These are phyloP conservation scores for Flaveria linearis DNA, from an alignment of 129 eudicot genomes.

Conservation along the genomic window DNA sequence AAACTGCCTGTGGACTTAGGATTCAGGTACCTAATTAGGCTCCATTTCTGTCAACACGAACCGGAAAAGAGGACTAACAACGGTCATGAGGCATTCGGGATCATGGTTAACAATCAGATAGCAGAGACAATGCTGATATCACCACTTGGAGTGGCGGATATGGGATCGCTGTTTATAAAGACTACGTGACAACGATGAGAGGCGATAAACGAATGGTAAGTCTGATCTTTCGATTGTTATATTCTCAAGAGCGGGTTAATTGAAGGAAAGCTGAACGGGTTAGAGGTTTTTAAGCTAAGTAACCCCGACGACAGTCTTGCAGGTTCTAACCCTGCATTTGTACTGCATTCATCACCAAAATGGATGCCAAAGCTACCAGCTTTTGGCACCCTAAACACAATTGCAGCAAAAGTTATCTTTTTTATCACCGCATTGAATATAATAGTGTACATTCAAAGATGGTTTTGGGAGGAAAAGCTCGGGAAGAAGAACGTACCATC, in stretches of 20 bases:
- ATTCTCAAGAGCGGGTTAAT: slow-evolving; percentile 23
- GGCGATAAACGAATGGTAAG: slow-evolving; percentile 39
- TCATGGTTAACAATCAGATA: slow-evolving; percentile 41
- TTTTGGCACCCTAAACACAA: slow-evolving; percentile 33
- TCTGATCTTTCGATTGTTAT: slow-evolving; percentile 35
- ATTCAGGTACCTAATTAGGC: slow-evolving; percentile 53
- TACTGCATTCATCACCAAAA: slow-evolving; percentile 10
- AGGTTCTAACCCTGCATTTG: slow-evolving; percentile 33
- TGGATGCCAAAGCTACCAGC: slow-evolving; percentile 27
- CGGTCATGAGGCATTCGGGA: slow-evolving; percentile 19
- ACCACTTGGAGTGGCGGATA: slow-evolving; percentile 37
- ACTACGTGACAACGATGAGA: slow-evolving; percentile 40
- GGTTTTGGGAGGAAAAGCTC: slow-evolving; percentile 46
- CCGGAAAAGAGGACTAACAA: slow-evolving; percentile 19
- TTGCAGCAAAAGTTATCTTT: slow-evolving; percentile 39
- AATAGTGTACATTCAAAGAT: slow-evolving; percentile 39
- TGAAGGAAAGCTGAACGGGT: slow-evolving; percentile 44
- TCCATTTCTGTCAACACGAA: slow-evolving; percentile 49
- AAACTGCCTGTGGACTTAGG: slow-evolving; percentile 52
- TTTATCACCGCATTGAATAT: slow-evolving; percentile 32
- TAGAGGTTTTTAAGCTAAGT: slow-evolving; percentile 58
- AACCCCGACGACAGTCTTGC: slow-evolving; percentile 56
- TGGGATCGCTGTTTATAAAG: slow-evolving; percentile 41
- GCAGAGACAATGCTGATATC: slow-evolving; percentile 32
- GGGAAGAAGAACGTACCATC: slow-evolving; percentile 16